phyloP scores from a whole-genome alignment of 2,329 filamentous ascomycete genomes.

The Paraphaeosphaeria sporulosa region DNA sequence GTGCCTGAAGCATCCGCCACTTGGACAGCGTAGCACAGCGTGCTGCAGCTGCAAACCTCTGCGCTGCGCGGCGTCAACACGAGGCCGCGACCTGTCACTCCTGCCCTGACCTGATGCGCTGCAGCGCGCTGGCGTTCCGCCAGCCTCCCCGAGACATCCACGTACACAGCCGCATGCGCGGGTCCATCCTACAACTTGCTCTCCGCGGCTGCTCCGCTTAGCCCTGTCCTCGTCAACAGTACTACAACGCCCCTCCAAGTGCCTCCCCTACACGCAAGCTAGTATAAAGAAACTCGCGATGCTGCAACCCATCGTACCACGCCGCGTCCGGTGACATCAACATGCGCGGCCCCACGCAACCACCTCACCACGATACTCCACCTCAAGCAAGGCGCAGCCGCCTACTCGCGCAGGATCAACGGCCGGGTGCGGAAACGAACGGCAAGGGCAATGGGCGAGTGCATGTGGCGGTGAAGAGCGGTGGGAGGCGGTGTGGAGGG shows the following conservation, averaged over 20 bases:
- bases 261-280: too few relatives aligned
- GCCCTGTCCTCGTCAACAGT: not conserved
- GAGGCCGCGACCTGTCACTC: not conserved
- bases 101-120: not conserved
- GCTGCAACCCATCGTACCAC: not conserved
- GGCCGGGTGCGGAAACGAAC: not conserved
- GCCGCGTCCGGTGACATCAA: not conserved
- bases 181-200: not conserved
- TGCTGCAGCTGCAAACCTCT: not conserved
- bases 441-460: not conserved
- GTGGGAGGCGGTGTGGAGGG: constrained; percentile 23
- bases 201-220: not conserved
- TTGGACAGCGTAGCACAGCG: constrained; percentile 2
- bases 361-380: not conserved
- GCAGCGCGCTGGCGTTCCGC: too few relatives aligned
- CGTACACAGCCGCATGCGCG: not conserved
- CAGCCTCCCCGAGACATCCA: not conserved
- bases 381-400: not conserved
- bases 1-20: not conserved
- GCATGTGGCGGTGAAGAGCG: constrained; percentile 23
- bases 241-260: not conserved
- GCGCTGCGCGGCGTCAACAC: not conserved
- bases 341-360: not conserved
- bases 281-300: not conserved
- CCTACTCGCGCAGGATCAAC: not conserved